Base-by-base conservation (phyloP, 108 stramenopile species). In the Conticribra guillardii region DNA sequence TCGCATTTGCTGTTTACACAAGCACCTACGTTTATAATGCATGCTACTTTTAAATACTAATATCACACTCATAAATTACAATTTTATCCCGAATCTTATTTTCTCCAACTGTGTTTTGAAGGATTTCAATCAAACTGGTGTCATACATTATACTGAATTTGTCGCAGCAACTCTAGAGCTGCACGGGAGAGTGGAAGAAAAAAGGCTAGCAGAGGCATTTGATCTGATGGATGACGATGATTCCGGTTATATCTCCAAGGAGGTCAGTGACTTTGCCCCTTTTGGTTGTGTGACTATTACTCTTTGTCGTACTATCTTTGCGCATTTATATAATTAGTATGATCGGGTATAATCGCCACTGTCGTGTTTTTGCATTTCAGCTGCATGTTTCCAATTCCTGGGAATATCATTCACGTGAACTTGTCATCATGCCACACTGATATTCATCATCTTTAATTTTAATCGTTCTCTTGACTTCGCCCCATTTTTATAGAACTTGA, bases 201-300 rank as follows among this genome's bases (percentile, higher is more conserved):
- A 87, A 52, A 74, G 89, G n/a, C 73, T 92, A 44, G 94, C 94
- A 15, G 94, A 84, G 31, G 94, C 96, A 8, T 97, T 96, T 81
- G 95, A 97, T 80, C 83, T 91, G 21, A 74, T 97, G 4, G 96
- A 97, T 67, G 63, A 78, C 55, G 96, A 97, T 55, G 91, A 94
- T 70, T 87, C 83, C 5, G 95, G 95, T 2, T 94, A 71, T 80
- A 96, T 97, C 53, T 88, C 96, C 66, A 57, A 60, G 52, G 65
- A 69, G 59, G 69, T 79, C 2, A n/a, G 69, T 64, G 18, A 4
- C 17, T 3, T 33, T 34, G 15, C 28, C 5, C 5, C 14, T 28
- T 19, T 0, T 45, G 24, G 16, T 18, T n/a, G 28, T 23, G 24
- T 54, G 27, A 15, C 32, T 64, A 21, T 19, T 5, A 26, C 22